These are phyloP conservation scores for Rhizoclosmatium sp. DNA, from an alignment of 192 early-diverging fungal species.

Conservation along the genomic window DNA sequence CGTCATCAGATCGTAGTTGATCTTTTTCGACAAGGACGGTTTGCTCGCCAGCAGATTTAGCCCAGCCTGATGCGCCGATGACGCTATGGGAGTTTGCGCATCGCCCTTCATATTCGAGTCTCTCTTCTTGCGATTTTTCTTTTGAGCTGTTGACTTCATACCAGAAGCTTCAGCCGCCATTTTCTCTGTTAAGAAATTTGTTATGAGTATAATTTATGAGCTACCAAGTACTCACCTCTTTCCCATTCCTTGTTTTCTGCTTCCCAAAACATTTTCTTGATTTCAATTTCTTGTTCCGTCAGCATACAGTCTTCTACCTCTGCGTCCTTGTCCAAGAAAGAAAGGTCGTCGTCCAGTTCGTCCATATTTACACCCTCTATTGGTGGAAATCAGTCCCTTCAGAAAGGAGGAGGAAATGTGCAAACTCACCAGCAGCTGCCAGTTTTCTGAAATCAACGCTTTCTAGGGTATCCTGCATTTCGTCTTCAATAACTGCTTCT, in stretches of 20 bases:
- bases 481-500: neutral
- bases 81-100: neutral
- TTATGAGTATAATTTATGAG: neutral
- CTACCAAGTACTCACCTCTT: neutral
- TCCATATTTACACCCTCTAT: conserved; percentile 31
- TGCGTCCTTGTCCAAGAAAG: conserved; percentile 57
- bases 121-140: too few relatives aligned
- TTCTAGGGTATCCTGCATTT: conserved; percentile 10
- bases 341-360: conserved; percentile 44
- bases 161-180: neutral
- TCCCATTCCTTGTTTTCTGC: conserved; percentile 84
- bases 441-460: conserved; percentile 20
- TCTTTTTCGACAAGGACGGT: conserved; percentile 82
- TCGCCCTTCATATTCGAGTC: too few relatives aligned
- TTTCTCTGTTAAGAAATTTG: neutral
- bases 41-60: conserved; percentile 75
- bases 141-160: neutral
- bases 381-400: neutral
- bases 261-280: conserved; percentile 88
- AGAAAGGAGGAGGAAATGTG: neutral
- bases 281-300: conserved; percentile 76
- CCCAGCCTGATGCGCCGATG: conserved; percentile 68
- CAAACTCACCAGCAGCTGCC: conserved; percentile 4
- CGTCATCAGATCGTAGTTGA: conserved; percentile 85
- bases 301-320: conserved; percentile 63